A percentile compares a stretch with the other conserved stretches of the same genome.
phyloP scores from a whole-genome alignment of 2,329 filamentous ascomycete species.

The Stemphylium vesicarium region DNA sequence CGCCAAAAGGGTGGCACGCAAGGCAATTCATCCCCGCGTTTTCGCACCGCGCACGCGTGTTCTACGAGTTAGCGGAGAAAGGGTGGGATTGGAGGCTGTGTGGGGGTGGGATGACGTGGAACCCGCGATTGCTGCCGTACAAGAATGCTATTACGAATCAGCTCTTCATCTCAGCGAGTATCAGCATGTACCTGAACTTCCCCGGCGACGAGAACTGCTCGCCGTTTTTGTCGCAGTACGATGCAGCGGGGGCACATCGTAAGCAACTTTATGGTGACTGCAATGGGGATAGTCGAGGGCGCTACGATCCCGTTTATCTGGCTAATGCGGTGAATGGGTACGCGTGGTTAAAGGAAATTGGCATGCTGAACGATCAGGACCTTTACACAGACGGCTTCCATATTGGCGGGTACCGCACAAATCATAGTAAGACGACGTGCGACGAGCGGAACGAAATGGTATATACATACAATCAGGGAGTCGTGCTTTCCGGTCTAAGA shows the following conservation, averaged over 20 bases:
- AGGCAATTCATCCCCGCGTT: constrained; percentile 76
- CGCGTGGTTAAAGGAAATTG: constrained; percentile 76
- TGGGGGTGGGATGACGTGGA: constrained; percentile 90
- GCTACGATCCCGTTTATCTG: constrained; percentile 69
- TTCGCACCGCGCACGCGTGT: constrained; percentile 80
- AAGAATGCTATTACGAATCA: constrained; percentile 98
- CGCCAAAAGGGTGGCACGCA: constrained; percentile 69
- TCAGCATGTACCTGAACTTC: constrained; percentile 89
- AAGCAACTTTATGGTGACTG: constrained; percentile 16
- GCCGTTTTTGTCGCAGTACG: constrained; percentile 62
- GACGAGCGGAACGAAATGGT: constrained; percentile 86
- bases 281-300: constrained; percentile 7
- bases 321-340: constrained; percentile 79
- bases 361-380: constrained; percentile 79
- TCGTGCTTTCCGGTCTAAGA: constrained; percentile 80
- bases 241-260: constrained; percentile 14
- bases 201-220: constrained; percentile 78
- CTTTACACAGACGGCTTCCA: constrained; percentile 91
- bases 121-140: constrained; percentile 74
- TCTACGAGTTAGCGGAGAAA: constrained; percentile 78
- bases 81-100: constrained; percentile 87
- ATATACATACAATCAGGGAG: constrained; percentile 95
- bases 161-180: constrained; percentile 82
- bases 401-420: constrained; percentile 66
- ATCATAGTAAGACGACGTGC: constrained; percentile 71